phyloP scores from a whole-genome alignment of 352 stramenopile genomes.

The Pseudoperonospora humuli region DNA sequence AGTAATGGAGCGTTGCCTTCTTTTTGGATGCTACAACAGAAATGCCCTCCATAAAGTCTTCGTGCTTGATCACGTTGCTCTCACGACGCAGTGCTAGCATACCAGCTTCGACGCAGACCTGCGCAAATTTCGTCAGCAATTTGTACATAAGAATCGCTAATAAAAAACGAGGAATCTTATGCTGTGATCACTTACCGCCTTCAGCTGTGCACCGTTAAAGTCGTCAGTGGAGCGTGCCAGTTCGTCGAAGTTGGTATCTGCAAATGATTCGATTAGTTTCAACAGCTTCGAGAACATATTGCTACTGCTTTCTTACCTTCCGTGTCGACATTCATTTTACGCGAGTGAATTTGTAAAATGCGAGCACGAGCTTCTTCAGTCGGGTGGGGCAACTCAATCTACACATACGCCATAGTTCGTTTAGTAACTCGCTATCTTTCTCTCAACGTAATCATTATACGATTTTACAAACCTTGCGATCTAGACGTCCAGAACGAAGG shows the following conservation, averaged over 20 bases:
- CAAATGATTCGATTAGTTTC: neutral
- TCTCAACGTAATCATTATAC: neutral
- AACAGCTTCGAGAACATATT: neutral
- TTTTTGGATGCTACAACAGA: conserved; percentile 96
- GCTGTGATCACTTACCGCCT: conserved; percentile 76
- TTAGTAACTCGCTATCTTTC: neutral
- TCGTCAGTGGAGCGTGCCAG: conserved; percentile 96
- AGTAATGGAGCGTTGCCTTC: conserved; percentile 97
- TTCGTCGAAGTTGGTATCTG: conserved; percentile 97
- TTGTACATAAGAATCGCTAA: neutral
- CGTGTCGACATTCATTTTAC: conserved; percentile 95
- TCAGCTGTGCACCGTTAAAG: conserved; percentile 98
- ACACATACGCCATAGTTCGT: neutral
- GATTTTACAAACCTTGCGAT: conserved; percentile 86
- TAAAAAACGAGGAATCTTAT: neutral
- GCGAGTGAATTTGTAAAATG: conserved; percentile 96
- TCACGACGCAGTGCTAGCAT: conserved; percentile 96
- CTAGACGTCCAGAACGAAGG: conserved; percentile 85
- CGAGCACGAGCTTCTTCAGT: conserved; percentile 93
- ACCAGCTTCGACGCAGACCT: conserved; percentile 96
- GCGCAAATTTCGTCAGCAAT: conserved; percentile 3
- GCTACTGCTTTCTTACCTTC: conserved; percentile 40
- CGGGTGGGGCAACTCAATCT: conserved; percentile 98
- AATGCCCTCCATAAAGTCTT: conserved; percentile 99
- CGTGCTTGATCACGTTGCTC: conserved; percentile 93